Evolutionary conservation across 1,284 basidiomycete genomes (phyloP).

Genomic region (Phylloboletellus chloephorus): DNA sequence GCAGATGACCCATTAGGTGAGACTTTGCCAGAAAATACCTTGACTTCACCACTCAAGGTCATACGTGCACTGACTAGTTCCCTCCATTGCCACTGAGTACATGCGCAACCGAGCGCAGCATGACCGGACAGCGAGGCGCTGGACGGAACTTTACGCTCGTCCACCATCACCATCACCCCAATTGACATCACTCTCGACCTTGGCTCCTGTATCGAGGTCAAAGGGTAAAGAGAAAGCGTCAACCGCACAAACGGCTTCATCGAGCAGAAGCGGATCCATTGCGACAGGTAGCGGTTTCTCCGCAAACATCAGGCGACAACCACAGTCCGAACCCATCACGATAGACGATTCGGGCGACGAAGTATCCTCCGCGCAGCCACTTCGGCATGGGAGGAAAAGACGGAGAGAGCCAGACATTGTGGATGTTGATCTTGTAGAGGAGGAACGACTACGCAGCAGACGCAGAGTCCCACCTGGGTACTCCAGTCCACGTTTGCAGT

Average conservation of each 20-base stretch:
- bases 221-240: conserved; percentile 35
- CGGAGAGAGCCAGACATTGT: conserved; percentile 23
- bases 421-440: conserved; percentile 28
- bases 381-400: conserved; percentile 22
- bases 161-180: conserved; percentile 24
- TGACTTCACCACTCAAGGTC: background rate
- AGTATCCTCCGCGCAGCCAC: conserved; percentile 5
- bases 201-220: conserved; percentile 30
- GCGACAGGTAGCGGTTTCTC: conserved; percentile 10
- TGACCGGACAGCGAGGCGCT: conserved; percentile 46
- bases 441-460: conserved; percentile 17
- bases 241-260: conserved; percentile 6
- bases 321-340: conserved; percentile 35
- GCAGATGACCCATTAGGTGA: conserved; percentile 68
- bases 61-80: conserved; percentile 41
- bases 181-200: conserved; percentile 2
- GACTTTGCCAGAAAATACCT: background rate
- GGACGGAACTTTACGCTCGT: conserved; percentile 47
- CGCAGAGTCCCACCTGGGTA: conserved; percentile 10
- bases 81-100: conserved; percentile 68
- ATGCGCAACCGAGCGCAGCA: conserved; percentile 57
- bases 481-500: conserved; percentile 11
- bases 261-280: conserved; percentile 3
- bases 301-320: conserved; percentile 12
- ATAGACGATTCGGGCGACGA: conserved; percentile 51